Conservation (phyloP, 441 rosid genomes). For the Erodium texanum region DNA sequence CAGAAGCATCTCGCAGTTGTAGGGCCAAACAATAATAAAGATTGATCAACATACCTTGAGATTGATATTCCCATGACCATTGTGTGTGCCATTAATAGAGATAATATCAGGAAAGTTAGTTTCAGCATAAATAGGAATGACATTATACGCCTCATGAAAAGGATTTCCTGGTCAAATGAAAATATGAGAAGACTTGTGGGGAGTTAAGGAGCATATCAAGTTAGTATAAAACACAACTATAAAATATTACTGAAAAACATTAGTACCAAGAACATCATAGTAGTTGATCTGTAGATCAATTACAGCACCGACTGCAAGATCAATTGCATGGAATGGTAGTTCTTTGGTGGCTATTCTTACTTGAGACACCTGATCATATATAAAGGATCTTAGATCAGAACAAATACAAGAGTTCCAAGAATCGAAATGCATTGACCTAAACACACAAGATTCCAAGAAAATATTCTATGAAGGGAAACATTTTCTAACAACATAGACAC, state of each 20-base stretch:
- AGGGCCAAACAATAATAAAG: conserved; percentile 7
- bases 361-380: conserved; percentile 70
- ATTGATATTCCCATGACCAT: conserved; percentile 36
- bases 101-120: conserved; percentile 69
- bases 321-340: conserved; percentile 38
- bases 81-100: conserved; percentile 32
- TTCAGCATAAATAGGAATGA: conserved; percentile 39
- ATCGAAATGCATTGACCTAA: conserved; percentile 1
- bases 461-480: background rate
- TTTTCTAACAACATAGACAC: background rate
- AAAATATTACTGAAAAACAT: conserved; percentile 9
- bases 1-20: conserved; percentile 10
- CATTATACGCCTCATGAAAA: conserved; percentile 69
- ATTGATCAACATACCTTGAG: conserved; percentile 56
- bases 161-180: conserved; percentile 49
- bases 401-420: conserved; percentile 3
- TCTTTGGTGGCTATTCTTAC: conserved; percentile 51
- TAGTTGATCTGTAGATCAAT: conserved; percentile 57
- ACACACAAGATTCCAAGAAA: background rate
- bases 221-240: background rate
- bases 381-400: background rate
- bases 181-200: conserved; percentile 17
- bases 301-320: conserved; percentile 76
- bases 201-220: conserved; percentile 9
- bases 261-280: conserved; percentile 63